Base-by-base conservation (phyloP, 2,329 filamentous ascomycete genomes). In the Paramyrothecium sp. region DNA sequence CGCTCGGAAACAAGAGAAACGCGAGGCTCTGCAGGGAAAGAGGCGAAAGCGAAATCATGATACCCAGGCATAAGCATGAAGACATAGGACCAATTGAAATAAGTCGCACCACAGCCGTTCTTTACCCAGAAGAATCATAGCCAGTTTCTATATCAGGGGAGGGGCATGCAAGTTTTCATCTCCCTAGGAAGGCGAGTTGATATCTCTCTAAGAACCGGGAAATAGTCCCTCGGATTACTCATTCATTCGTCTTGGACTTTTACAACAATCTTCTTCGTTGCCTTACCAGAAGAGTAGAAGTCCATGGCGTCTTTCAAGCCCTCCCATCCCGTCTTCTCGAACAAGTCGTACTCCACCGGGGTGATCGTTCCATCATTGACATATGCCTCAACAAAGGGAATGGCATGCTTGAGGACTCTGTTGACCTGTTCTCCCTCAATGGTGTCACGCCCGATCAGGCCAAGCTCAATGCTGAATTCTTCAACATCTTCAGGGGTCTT, bases 1-100 rank as follows among this genome's bases (percentile, higher is more conserved):
- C 52, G 72, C 78, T 3, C 78, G 83, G 19, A 85, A 84, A 62
- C 78, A 81, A 65, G 78, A 85, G 68, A 86, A 84, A 69, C 76
- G 81, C 54, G 80, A 84, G 59, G 69, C 78, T 65, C 71, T 83
- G 41, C 72, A 77, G 59, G 71, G 73, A 1, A 82, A 78, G 67
- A 81, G 77, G 66, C 19, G 22, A 7, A 23, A 49, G 47, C 22
- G 12, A 21, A 49, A 49, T 20, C 47, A 21, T 20, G 47, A 49
- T 49, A 49, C 47, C 47, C 47, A 49, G 19, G 20, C 41, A 49
- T 22, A 23, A 49, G 47, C 12, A 19, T 23, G 16, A 49, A 21
- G 12, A 22, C 3, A 49, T 20, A 21, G 19, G 41, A 17, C 16
- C 13, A 46, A 17, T 57, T 57, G 52, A 50, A 58, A 53, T 38